Evolutionary conservation across 2,329 filamentous ascomycete genomes (phyloP).

Genomic region (Fusarium mexicanum): DNA sequence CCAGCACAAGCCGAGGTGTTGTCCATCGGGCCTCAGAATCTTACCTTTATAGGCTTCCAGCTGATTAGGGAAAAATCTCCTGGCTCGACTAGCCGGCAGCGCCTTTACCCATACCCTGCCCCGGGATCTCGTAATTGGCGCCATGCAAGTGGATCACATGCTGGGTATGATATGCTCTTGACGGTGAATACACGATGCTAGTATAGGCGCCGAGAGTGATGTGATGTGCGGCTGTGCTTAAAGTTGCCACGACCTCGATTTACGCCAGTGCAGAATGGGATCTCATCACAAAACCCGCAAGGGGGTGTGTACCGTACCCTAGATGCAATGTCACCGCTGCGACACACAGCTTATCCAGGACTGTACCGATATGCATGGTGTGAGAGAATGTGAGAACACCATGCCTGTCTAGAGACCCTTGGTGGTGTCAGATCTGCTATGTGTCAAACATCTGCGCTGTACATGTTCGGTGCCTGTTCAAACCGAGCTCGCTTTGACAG

Average conservation of each 20-base stretch:
- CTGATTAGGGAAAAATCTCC: conserved; percentile 1
- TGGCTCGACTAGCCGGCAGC: not conserved
- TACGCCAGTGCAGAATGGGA: conserved; percentile 3
- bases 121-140: conserved; percentile 32
- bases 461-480: not conserved
- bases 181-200: conserved; percentile 12
- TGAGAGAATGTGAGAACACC: not conserved
- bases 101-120: conserved; percentile 15
- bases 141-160: conserved; percentile 41
- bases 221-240: not conserved
- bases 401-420: not conserved
- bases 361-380: not conserved
- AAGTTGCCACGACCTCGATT: conserved; percentile 3
- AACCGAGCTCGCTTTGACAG: not conserved
- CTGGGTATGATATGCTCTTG: conserved; percentile 8
- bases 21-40: conserved; percentile 18
- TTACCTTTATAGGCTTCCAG: not conserved
- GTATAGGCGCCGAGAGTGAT: conserved; percentile 1
- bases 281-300: not conserved
- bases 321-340: not conserved
- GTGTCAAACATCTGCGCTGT: not conserved
- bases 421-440: conserved; percentile 9
- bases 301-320: not conserved
- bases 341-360: not conserved
- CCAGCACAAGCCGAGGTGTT: conserved; percentile 29